phyloP scores from a whole-genome alignment of 805 yeast genomes.

The Schwanniomyces sp. region DNA sequence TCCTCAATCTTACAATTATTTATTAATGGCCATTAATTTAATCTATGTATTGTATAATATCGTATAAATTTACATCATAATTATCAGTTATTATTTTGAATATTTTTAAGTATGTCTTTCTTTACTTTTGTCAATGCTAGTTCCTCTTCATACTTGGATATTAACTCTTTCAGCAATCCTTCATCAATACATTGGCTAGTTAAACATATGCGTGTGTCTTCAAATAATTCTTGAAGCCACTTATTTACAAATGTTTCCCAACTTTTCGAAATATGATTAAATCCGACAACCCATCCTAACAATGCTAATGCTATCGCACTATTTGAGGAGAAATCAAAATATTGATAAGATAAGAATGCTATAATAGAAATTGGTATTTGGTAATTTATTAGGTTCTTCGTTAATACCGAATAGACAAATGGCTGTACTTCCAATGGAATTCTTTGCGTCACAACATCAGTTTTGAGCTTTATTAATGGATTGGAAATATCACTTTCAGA shows the following conservation, averaged over 20 bases:
- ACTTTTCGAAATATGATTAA: conserved; percentile 36
- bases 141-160: conserved; percentile 21
- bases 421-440: conserved; percentile 38
- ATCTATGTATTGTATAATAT: neutral
- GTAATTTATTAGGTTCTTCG: conserved; percentile 30
- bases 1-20: neutral
- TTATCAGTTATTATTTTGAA: conserved; percentile 6
- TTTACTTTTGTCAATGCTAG: conserved; percentile 11
- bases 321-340: conserved; percentile 32
- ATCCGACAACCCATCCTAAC: conserved; percentile 42
- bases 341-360: conserved; percentile 28
- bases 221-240: conserved; percentile 32
- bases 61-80: neutral
- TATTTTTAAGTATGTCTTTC: conserved; percentile 12
- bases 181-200: conserved; percentile 36
- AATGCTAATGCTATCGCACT: conserved; percentile 31
- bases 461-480: conserved; percentile 31
- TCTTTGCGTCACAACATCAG: conserved; percentile 25
- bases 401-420: conserved; percentile 26
- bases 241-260: conserved; percentile 30
- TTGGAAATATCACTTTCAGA: conserved; percentile 12
- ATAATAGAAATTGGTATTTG: conserved; percentile 38
- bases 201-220: conserved; percentile 34
- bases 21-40: neutral
- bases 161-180: conserved; percentile 36